Conservation (phyloP, 495 filamentous ascomycete genomes). For the Stereocaulon alpinum region DNA sequence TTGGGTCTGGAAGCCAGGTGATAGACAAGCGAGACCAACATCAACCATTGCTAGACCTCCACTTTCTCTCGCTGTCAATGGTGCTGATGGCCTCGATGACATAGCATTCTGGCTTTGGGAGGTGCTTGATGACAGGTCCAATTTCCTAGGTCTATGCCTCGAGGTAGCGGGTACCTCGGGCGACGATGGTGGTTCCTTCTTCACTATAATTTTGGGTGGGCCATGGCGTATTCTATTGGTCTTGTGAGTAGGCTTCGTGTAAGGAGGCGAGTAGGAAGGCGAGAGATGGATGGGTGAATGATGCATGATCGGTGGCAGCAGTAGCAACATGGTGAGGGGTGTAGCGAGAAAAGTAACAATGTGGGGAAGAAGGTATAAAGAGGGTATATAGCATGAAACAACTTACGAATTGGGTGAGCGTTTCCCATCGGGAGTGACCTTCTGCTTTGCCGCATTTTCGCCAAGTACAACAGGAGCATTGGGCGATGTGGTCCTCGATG, state of each 20-base stretch:
- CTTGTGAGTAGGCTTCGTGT: constrained; percentile 14
- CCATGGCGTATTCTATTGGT: constrained; percentile 28
- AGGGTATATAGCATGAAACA: constrained; percentile 2
- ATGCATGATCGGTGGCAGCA: constrained; percentile 7
- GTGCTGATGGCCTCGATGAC: constrained; percentile 56
- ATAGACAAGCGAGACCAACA: constrained; percentile 87
- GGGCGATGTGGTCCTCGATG: constrained; percentile 19
- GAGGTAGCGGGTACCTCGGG: constrained; percentile 61
- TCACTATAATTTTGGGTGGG: constrained; percentile 75
- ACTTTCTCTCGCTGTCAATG: constrained; percentile 66
- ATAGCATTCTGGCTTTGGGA: constrained; percentile 42
- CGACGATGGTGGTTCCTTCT: constrained; percentile 84
- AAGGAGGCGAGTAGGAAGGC: no score
- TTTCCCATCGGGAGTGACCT: constrained; percentile 41
- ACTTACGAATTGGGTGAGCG: constrained; percentile 48
- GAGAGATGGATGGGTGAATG: neutral
- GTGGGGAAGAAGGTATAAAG: neutral
- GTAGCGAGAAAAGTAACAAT: neutral
- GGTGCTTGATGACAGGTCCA: constrained; percentile 74
- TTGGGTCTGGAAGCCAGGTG: constrained; percentile 89
- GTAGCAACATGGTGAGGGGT: constrained; percentile 13
- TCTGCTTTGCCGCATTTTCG: constrained; percentile 34
- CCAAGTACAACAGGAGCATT: constrained; percentile 21
- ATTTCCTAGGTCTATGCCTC: constrained; percentile 74
- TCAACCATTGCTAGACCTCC: constrained; percentile 73